Percentiles rank a stretch among this genome's conserved stretches.
These are phyloP conservation scores for Chaetomiaceae sp. DNA, from an alignment of 2,329 filamentous ascomycete species.

Conservation along the genomic window DNA sequence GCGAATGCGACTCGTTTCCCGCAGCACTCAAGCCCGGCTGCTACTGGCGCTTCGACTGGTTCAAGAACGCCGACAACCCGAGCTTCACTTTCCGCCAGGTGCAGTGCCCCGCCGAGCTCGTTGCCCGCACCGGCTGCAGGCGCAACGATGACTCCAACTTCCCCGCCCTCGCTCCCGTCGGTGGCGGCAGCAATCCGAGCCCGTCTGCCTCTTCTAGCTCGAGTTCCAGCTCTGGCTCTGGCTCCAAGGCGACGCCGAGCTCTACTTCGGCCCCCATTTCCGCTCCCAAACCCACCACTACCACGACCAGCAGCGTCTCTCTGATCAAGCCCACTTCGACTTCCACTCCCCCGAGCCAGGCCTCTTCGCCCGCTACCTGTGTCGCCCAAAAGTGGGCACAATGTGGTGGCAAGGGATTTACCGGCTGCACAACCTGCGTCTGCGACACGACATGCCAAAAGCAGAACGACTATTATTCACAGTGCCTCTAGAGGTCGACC, in stretches of 20 bases:
- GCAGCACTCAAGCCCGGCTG: slow-evolving; percentile 43
- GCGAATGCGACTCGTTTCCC: slow-evolving; percentile 43
- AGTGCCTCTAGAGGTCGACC: slow-evolving; percentile 32
- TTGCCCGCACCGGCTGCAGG: slow-evolving; percentile 23
- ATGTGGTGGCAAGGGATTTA: slow-evolving; percentile 36
- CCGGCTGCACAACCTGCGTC: slow-evolving; percentile 34
- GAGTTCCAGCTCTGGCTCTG: neutral
- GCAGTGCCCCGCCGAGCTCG: slow-evolving; percentile 31
- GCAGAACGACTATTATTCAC: slow-evolving; percentile 34
- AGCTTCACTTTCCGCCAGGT: slow-evolving; percentile 44
- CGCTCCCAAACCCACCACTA: neutral
- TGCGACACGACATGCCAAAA: slow-evolving; percentile 32
- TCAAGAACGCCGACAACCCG: slow-evolving; percentile 47
- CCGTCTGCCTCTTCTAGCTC: neutral
- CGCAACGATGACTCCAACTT: slow-evolving; percentile 24
- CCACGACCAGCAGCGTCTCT: neutral
- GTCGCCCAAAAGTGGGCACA: slow-evolving; percentile 32
- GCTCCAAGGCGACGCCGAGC: neutral
- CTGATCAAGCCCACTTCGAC: neutral
- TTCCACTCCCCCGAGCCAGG: slow-evolving; percentile 3
- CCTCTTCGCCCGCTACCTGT: slow-evolving; percentile 9
- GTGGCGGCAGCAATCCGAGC: slow-evolving; percentile 2
- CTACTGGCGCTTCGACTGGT: slow-evolving; percentile 53
- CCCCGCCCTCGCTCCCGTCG: slow-evolving; percentile 18
- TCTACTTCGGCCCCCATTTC: slow-evolving; percentile 1